Base-by-base conservation (phyloP, 768 basidiomycete species). In the Naganishia vishniacii region DNA sequence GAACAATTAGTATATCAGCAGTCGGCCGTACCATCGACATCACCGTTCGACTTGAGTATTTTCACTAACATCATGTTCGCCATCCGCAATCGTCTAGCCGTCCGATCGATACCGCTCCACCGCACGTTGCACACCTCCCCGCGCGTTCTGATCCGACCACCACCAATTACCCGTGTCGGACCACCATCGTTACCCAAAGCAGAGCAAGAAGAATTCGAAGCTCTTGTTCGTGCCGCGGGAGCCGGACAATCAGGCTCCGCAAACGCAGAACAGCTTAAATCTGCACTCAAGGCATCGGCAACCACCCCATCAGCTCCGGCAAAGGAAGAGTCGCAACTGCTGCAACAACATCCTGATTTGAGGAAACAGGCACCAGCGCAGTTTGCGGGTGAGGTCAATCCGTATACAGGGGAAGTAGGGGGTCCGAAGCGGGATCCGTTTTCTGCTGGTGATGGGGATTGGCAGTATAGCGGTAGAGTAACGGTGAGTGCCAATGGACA, bases 401-500 rank as follows among this genome's bases (percentile, higher is more conserved):
- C 75, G 2, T 69, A 64, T 34, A 77, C 75, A 26, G 75, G 75
- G 9, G 75, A 77, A 56, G 40, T 59, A 41, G 75, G 75, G 2
- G 75, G 75, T 4, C 75, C 75, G 29, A 77, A 77, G 62, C 47
- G 62, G 15, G 75, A 77, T 71, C 75, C 75, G 40, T 77, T 77
- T 61, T 69, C 65, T 42, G 70, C 71, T 15, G 73, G 74, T 0
- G 71, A 69, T 65, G 62, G 56, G 18, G 75, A 77, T 62, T 77
- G 75, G 75, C 69, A 70, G 65, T 77, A 73, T 66, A 71, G 66
- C 18, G 75, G 75, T 15, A 59, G 75, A 40, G 75, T 77, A 32
- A 77, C 75, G 3, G 75, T 56, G 37, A 41, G 53, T 51, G 28
- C 29, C 29, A n/a, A n/a, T n/a, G n/a, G n/a, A n/a, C n/a, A n/a